Evolutionary conservation across 257 asterid species (phyloP).

Genomic region (Solanum dulcamara): DNA sequence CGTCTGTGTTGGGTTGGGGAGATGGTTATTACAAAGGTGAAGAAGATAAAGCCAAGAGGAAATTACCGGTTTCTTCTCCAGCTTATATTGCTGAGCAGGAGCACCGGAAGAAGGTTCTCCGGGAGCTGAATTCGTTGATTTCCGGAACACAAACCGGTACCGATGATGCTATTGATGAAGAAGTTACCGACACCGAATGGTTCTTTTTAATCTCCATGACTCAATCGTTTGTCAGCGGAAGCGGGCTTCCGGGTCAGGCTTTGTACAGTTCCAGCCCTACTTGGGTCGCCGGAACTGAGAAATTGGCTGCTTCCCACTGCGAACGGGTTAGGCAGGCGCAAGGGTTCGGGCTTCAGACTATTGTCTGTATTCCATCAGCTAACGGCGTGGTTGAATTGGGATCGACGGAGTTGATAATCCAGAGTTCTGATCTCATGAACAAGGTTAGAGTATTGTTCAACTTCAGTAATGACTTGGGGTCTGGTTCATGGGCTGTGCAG

Average conservation of each 20-base stretch:
- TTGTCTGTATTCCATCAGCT: slow-evolving; percentile 15
- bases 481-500: slow-evolving; percentile 17
- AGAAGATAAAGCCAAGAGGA: slow-evolving; percentile 9
- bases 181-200: slow-evolving; percentile 23
- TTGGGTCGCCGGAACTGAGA: slow-evolving; percentile 16
- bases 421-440: slow-evolving; percentile 11
- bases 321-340: slow-evolving; percentile 12
- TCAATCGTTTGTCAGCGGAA: slow-evolving; percentile 10
- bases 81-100: slow-evolving; percentile 11
- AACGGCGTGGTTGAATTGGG: slow-evolving; percentile 29
- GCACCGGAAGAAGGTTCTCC: slow-evolving; percentile 16
- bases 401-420: slow-evolving; percentile 12
- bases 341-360: slow-evolving; percentile 11
- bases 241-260: slow-evolving; percentile 23
- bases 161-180: slow-evolving; percentile 21
- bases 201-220: slow-evolving; percentile 19
- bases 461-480: slow-evolving; percentile 5
- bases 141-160: slow-evolving; percentile 4
- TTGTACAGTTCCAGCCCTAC: slow-evolving; percentile 7
- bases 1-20: slow-evolving; percentile 18
- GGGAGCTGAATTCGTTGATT: slow-evolving; percentile 22
- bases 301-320: slow-evolving; percentile 9
- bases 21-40: slow-evolving; percentile 28
- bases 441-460: slow-evolving; percentile 17
- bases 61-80: not conserved